phyloP scores from a whole-genome alignment of 352 stramenopile species.

The Phytophthora agathidicida region DNA sequence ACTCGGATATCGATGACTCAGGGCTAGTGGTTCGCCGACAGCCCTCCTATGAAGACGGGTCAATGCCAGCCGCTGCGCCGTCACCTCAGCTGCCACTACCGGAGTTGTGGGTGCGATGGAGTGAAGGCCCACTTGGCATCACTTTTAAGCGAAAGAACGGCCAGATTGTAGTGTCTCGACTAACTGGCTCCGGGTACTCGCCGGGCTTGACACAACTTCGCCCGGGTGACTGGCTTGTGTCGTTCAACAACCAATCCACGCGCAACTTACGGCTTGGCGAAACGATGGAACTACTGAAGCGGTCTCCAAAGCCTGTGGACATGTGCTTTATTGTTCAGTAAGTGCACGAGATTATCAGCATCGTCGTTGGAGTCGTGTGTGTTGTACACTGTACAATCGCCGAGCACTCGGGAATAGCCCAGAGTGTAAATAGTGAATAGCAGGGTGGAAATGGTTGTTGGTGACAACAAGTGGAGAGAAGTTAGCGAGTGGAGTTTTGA shows the following conservation, averaged over 20 bases:
- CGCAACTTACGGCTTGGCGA: slow-evolving; percentile 64
- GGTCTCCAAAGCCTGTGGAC: slow-evolving; percentile 71
- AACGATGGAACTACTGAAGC: slow-evolving; percentile 86
- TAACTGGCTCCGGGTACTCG: slow-evolving; percentile 75
- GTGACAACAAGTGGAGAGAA: slow-evolving; percentile 10
- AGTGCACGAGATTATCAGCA: slow-evolving; percentile 3
- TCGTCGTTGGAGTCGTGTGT: slow-evolving; percentile 8
- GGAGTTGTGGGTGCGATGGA: slow-evolving; percentile 78
- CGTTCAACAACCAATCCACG: slow-evolving; percentile 74
- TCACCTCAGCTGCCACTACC: slow-evolving; percentile 44
- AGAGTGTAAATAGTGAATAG: slow-evolving; percentile 39
- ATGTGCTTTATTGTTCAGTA: slow-evolving; percentile 86
- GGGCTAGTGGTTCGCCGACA: slow-evolving; percentile 50
- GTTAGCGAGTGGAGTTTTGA: slow-evolving; percentile 6
- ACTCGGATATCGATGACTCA: slow-evolving; percentile 77
- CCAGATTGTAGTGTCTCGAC: slow-evolving; percentile 77
- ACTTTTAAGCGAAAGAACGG: slow-evolving; percentile 83
- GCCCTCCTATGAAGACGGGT: slow-evolving; percentile 5
- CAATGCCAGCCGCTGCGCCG: slow-evolving; percentile 1
- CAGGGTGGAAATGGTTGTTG: slow-evolving; percentile 9
- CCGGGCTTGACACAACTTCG: slow-evolving; percentile 68
- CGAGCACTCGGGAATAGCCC: slow-evolving; percentile 26
- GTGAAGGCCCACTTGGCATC: slow-evolving; percentile 72
- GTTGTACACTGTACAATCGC: slow-evolving; percentile 13
- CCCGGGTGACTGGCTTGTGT: slow-evolving; percentile 77